Conservation (phyloP, 2,329 filamentous ascomycete species). For the Magnaporthiopsis poae region DNA sequence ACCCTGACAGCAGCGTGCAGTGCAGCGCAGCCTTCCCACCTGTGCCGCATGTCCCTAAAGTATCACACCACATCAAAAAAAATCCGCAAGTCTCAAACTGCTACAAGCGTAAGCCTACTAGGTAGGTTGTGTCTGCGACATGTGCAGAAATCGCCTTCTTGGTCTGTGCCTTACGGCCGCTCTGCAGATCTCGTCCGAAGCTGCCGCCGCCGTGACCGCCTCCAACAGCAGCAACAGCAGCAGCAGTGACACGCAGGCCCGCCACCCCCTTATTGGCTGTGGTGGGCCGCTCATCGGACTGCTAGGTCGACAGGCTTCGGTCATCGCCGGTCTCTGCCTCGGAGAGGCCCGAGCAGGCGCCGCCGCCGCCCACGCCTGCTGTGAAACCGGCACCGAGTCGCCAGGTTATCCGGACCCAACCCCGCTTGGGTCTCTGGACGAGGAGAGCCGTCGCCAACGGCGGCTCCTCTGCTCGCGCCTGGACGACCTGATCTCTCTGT, state of each 20-base stretch:
- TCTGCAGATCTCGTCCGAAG: conserved; percentile 10
- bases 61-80: too few relatives aligned
- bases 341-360: not conserved
- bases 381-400: not conserved
- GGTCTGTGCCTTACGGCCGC: conserved; percentile 12
- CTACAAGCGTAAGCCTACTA: not conserved
- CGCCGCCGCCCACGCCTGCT: too few relatives aligned
- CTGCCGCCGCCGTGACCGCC: not conserved
- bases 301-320: conserved; percentile 15
- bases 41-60: not conserved
- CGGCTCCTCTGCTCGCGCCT: conserved; percentile 31
- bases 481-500: conserved; percentile 47
- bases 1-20: too few relatives aligned
- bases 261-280: conserved; percentile 11
- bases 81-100: not conserved
- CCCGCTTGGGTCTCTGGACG: not conserved
- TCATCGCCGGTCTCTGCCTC: conserved; percentile 9
- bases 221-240: not conserved
- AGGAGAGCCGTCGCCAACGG: not conserved
- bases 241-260: not conserved
- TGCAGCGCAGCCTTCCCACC: too few relatives aligned
- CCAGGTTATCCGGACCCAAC: too few relatives aligned
- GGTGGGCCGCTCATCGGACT: conserved; percentile 16
- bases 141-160: conserved; percentile 2
- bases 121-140: not conserved